These are phyloP conservation scores for Pythium insidiosum DNA, from an alignment of 352 stramenopile species.

Conservation along the genomic window DNA sequence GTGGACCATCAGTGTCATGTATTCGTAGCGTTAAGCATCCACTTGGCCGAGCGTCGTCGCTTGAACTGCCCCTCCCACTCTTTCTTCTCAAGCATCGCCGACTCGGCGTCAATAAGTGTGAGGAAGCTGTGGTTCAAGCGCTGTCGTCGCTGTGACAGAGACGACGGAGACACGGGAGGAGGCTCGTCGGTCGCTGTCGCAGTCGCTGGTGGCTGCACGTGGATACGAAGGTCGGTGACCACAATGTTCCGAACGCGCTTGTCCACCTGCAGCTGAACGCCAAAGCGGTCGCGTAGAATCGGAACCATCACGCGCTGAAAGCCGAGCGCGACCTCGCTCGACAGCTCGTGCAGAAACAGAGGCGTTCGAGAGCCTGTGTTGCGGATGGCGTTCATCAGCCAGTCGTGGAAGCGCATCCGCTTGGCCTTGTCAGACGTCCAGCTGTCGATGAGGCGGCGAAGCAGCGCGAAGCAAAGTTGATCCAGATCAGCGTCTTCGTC, in stretches of 20 bases:
- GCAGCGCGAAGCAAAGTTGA: constrained; percentile 47
- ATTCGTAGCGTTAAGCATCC: too few species aligned
- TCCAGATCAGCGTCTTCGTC: constrained; percentile 39
- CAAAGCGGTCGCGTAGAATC: constrained; percentile 46
- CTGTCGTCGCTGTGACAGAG: constrained; percentile 28
- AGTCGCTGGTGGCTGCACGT: too few species aligned
- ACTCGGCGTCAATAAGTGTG: constrained; percentile 42
- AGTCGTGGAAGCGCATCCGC: constrained; percentile 61
- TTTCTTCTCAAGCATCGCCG: constrained; percentile 25
- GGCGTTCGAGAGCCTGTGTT: constrained; percentile 37
- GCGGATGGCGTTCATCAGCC: constrained; percentile 59
- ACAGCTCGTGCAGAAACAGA: constrained; percentile 52
- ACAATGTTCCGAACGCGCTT: constrained; percentile 52
- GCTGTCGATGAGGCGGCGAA: constrained; percentile 45
- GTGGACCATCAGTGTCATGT: too few species aligned
- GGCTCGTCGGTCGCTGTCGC: constrained; percentile 9
- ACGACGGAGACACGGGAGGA: constrained; percentile 3
- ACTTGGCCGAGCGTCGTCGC: too few species aligned
- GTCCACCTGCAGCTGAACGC: constrained; percentile 44
- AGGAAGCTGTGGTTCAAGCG: constrained; percentile 45
- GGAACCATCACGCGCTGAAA: constrained; percentile 58
- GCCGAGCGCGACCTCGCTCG: constrained; percentile 46
- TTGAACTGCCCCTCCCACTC: too few species aligned
- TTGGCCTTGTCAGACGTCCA: constrained; percentile 71
- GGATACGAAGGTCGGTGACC: constrained; percentile 50